These are phyloP conservation scores for Calcarisporium arbuscula DNA, from an alignment of 2,329 filamentous ascomycete species.

Conservation along the genomic window DNA sequence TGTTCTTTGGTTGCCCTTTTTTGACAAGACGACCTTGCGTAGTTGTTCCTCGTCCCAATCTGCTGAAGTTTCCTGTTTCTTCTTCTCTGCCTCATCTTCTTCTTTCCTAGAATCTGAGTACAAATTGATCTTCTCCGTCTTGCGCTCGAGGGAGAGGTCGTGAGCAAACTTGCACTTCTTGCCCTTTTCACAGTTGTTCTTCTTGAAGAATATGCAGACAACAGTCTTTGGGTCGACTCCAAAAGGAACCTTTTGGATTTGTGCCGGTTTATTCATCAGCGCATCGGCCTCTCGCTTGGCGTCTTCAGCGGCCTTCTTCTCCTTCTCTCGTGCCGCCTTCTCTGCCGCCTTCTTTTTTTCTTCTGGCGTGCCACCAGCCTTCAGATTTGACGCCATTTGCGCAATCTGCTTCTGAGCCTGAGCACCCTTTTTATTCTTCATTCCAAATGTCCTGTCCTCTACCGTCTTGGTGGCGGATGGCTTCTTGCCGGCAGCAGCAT, in stretches of 20 bases:
- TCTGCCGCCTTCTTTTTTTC: constrained; percentile 74
- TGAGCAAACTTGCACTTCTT: constrained; percentile 98
- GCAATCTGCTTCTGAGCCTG: constrained; percentile 87
- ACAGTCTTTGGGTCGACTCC: constrained; percentile 98
- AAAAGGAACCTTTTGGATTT: constrained; percentile 96
- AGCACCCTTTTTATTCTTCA: constrained; percentile 99
- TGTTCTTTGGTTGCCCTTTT: constrained; percentile 94
- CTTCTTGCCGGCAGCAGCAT: constrained; percentile 49
- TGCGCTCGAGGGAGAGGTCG: constrained; percentile 81
- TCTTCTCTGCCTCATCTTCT: constrained; percentile 63
- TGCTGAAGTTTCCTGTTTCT: constrained; percentile 87
- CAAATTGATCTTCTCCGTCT: constrained; percentile 84
- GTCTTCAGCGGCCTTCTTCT: constrained; percentile 85
- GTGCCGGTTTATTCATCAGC: constrained; percentile 83
- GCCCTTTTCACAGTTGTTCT: constrained; percentile 94
- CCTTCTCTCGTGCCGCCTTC: constrained; percentile 64
- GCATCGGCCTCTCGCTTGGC: constrained; percentile 75
- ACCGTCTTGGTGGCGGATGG: constrained; percentile 55
- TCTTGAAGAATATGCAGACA: constrained; percentile 93
- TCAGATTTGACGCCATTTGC: constrained; percentile 68
- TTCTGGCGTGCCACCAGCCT: constrained; percentile 72
- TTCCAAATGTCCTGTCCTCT: constrained; percentile 96
- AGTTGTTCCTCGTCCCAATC: constrained; percentile 98
- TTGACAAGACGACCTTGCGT: constrained; percentile 81
- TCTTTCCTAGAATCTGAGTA: constrained; percentile 77